Evolutionary conservation across 2,329 filamentous ascomycete species (phyloP).

Genomic region (Colletotrichum spaethianum): DNA sequence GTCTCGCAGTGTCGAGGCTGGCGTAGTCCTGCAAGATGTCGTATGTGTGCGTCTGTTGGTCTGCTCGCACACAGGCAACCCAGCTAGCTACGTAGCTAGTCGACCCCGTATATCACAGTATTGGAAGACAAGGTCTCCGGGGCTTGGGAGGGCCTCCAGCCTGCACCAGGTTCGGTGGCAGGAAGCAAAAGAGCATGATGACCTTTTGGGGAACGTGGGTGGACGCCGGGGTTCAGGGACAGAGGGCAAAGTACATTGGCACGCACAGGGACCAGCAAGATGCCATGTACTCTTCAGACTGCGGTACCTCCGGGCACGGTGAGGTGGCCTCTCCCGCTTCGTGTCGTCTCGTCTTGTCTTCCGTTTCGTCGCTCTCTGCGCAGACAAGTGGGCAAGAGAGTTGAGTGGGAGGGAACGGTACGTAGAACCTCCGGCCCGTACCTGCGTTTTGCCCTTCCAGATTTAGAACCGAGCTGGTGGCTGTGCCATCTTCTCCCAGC

Average conservation of each 20-base stretch:
- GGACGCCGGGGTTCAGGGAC: constrained; percentile 20
- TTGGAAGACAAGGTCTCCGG: constrained; percentile 9
- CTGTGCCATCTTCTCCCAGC: constrained; percentile 51
- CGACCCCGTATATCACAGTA: not conserved
- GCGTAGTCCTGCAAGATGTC: constrained; percentile 36
- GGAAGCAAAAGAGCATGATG: not conserved
- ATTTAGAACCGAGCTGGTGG: constrained; percentile 56
- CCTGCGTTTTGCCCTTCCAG: constrained; percentile 45
- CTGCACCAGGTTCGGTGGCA: not conserved
- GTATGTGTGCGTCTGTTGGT: constrained; percentile 30
- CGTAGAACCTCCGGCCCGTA: constrained; percentile 31
- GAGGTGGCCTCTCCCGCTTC: constrained; percentile 10
- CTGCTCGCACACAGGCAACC: not conserved
- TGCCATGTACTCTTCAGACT: constrained; percentile 34
- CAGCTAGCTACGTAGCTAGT: not conserved
- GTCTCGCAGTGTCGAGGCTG: constrained; percentile 22
- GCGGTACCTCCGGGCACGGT: constrained; percentile 37
- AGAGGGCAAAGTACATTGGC: constrained; percentile 28
- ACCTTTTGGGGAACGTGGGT: not conserved
- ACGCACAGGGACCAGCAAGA: constrained; percentile 25
- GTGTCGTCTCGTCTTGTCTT: constrained; percentile 15
- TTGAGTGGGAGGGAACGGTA: not conserved
- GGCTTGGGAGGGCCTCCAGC: constrained; percentile 28
- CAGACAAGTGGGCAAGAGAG: not conserved
- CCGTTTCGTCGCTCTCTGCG: constrained; percentile 12